A percentile compares a stretch with the other conserved stretches of the same genome.
Evolutionary conservation across 2,329 filamentous ascomycete species (phyloP).

Genomic region (Ascochyta rabiei): DNA sequence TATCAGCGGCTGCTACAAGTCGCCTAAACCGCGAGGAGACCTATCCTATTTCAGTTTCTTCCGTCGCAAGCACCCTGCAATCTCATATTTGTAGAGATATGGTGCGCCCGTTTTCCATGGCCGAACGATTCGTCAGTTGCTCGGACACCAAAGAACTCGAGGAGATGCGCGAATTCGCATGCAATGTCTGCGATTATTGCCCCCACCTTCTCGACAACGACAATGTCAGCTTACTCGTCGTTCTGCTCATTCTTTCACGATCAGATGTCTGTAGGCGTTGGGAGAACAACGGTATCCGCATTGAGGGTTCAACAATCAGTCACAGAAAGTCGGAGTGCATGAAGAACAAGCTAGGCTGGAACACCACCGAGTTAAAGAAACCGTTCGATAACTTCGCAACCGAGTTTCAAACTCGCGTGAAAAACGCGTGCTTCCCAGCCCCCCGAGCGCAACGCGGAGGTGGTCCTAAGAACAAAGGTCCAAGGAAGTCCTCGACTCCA

Average conservation of each 20-base stretch:
- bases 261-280: slow-evolving; percentile 46
- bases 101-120: slow-evolving; percentile 44
- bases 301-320: slow-evolving; percentile 47
- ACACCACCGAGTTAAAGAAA: slow-evolving; percentile 39
- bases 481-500: slow-evolving; percentile 30
- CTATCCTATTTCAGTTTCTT: slow-evolving; percentile 45
- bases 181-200: slow-evolving; percentile 45
- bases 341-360: slow-evolving; percentile 48
- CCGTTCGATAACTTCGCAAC: slow-evolving; percentile 44
- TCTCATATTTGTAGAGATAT: slow-evolving; percentile 45
- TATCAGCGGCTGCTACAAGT: slow-evolving; percentile 45
- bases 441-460: slow-evolving; percentile 31
- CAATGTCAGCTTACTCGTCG: slow-evolving; percentile 45
- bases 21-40: slow-evolving; percentile 42
- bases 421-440: slow-evolving; percentile 41
- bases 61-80: slow-evolving; percentile 41
- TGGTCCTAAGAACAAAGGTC: slow-evolving; percentile 21
- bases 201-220: slow-evolving; percentile 49
- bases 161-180: slow-evolving; percentile 42
- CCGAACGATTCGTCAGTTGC: slow-evolving; percentile 41
- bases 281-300: slow-evolving; percentile 46
- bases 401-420: slow-evolving; percentile 46
- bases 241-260: slow-evolving; percentile 44
- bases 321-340: slow-evolving; percentile 48
- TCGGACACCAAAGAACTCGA: slow-evolving; percentile 41